Evolutionary conservation across 1,284 basidiomycete genomes (phyloP), one percentile per base, ranked within the genome.

Genomic region (Boletus smithii): DNA sequence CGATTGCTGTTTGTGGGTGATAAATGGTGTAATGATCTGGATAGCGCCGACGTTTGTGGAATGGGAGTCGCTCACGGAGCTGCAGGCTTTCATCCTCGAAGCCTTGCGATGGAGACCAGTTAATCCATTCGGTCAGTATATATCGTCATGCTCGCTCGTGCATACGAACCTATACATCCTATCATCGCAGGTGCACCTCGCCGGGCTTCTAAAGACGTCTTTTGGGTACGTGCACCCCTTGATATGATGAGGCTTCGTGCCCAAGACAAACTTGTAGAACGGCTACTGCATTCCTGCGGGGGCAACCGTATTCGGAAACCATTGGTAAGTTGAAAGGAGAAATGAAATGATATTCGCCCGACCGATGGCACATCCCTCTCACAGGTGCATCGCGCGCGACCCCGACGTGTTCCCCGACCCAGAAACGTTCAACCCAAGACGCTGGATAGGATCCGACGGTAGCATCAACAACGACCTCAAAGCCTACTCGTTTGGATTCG

Each of bases 401-500:
- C 78, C 81, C 0, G 68, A 66, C 0, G 71, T 77, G 20, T 85
- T 78, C 61, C 75, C 77, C 0, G 75, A 85, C 29, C 80, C 81
- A 0, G 79, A 85, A 42, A 59, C 32, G 20, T 85, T 85, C 61
- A 66, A 75, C 33, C 82, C 81, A 0, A 69, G 74, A 49, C 71
- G 81, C 13, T 85, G 80, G 82, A 51, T 85, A 9, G 72, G 69
- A 23, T 57, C 67, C 8, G 68, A 77, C 2, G 80, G 80, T 1
- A 66, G 62, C 23, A 55, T 84, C 13, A 65, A 69, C 11, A 65
- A 66, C 9, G 79, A 83, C 35, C 53, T 83, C 11, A 77, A 72
- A 51, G 67, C 71, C 3, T 81, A 72, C 54, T 70, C 75, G 16
- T 85, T 81, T 53, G 82, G 83, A 0, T 84, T 82, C 53, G 83